Evolutionary conservation across 768 basidiomycete genomes (phyloP), one percentile per base, ranked within the genome.

Genomic region (Chiua virens): DNA sequence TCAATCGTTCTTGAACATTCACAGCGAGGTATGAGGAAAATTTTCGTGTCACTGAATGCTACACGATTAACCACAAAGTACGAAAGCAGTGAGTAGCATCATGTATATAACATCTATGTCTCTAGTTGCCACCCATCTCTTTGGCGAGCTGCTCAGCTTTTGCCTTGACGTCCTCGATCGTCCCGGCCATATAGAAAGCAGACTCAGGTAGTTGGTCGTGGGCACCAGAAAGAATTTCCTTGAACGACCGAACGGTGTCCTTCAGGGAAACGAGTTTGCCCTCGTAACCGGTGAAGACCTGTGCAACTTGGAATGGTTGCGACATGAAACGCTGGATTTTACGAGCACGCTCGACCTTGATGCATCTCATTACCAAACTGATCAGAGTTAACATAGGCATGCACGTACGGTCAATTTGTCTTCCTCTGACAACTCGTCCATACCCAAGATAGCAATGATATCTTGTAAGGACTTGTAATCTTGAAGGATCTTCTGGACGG

Each of bases 311-410:
- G 93, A 99, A 99, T 57, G 97, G 97, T 78, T 99, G 95, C 61
- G 94, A 98, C 97, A 99, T 98, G 91, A 98, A 98, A 79, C 93
- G 89, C 72, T 92, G 93, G 67, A 98, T 94, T 80, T 97, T 97
- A 73, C 94, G 92, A 57, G 93, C 95, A 74, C 94, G 93, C 78
- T 95, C 91, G 77, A 97, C 94, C 87, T 89, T 52, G 9, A 42
- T 62, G 5, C n/a, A 46, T 6, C 4, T 25, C 14, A 20, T 60
- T 43, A 63, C 17, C 17, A 40, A 32, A 35, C n/a, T 20, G 36
- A 45, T n/a, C 5, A 44, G 18, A 40, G 27, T 46, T 43, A 8
- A 35, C 5, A 22, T 5, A 38, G 27, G 25, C 28, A n/a, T 42
- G 20, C 43, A 52, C 50, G 23, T 43, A 52, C 55, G 59, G 95